These are phyloP conservation scores for Exidia glandulosa DNA, from an alignment of 768 basidiomycete genomes.

Conservation along the genomic window DNA sequence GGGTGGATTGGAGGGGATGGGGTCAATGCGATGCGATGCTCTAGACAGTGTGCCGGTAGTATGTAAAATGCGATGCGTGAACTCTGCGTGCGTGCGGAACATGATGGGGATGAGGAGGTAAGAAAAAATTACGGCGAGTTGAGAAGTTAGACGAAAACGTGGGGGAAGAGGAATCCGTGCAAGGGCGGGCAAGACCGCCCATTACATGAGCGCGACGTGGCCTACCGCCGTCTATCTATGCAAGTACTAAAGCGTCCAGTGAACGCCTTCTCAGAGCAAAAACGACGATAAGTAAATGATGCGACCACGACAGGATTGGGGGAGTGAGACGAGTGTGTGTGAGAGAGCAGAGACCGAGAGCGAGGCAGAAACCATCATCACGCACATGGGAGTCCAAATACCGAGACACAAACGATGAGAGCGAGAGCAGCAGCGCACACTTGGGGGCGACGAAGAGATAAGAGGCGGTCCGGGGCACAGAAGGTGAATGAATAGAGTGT, in stretches of 20 bases:
- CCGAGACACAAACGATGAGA: slow-evolving; percentile 14
- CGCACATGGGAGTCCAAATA: slow-evolving; percentile 11
- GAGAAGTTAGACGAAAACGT: background rate
- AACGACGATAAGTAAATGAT: background rate
- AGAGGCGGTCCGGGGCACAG: background rate
- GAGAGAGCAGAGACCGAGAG: slow-evolving; percentile 6
- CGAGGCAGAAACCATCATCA: slow-evolving; percentile 7
- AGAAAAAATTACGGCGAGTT: slow-evolving; percentile 1
- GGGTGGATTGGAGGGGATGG: no score
- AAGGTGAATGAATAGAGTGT: background rate
- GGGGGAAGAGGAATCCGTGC: no score
- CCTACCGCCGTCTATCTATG: background rate
- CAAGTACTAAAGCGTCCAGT: background rate
- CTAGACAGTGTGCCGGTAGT: background rate
- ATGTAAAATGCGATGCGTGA: background rate
- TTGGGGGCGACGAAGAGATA: background rate
- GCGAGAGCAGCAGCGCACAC: slow-evolving; percentile 15
- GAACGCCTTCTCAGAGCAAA: background rate
- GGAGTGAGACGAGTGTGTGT: background rate
- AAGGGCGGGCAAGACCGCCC: background rate
- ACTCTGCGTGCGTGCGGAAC: background rate
- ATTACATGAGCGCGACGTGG: background rate
- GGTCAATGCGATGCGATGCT: no score
- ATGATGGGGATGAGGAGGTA: slow-evolving; percentile 1
- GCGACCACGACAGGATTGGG: background rate